Evolutionary conservation across 257 asterid species (phyloP), one percentile per base, ranked within the genome.

Genomic region (Parsonsia alboflavescens): DNA sequence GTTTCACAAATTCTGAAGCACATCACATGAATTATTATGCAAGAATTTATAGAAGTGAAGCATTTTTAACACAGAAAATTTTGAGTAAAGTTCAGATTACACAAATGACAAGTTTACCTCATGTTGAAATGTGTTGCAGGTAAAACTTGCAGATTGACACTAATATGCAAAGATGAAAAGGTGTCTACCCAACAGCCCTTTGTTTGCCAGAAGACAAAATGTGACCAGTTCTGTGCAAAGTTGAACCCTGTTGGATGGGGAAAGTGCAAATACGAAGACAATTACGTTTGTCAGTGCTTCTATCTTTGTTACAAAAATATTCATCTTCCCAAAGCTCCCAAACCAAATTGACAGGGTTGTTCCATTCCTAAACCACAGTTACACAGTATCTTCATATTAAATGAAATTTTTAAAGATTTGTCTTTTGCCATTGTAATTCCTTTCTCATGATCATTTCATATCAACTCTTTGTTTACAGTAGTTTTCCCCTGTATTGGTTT

Each of bases 111-210:
- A 58, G 36, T 24, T 24, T 42, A n/a, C 17, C 10, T 15, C 24
- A 24, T 58, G 65, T 5, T 59, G 42, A 36, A 7, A 64, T 33
- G 12, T 64, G 9, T 64, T 0, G 7, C 69, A 64, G 69, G 69
- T 16, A 64, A 36, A 33, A 33, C 48, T 64, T 64, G 69, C 49
- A 36, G 69, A 64, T 2, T 64, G 26, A 64, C 69, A 64, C 26
- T 36, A 64, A 12, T 64, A 64, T 64, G 69, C 69, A 64, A 64
- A 64, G 69, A 64, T 16, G 69, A 64, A 36, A 64, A 36, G 69
- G 69, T 16, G 69, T 64, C 69, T 17, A 16, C 69, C 17, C 48
- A 64, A 48, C 49, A 24, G 17, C 48, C 69, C 49, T 64, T 64
- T 64, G 69, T 64, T 64, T 64, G 69, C 46, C 26, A 64, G 69